Conservation (phyloP, 768 basidiomycete genomes). For the Pluteus cervinus region DNA sequence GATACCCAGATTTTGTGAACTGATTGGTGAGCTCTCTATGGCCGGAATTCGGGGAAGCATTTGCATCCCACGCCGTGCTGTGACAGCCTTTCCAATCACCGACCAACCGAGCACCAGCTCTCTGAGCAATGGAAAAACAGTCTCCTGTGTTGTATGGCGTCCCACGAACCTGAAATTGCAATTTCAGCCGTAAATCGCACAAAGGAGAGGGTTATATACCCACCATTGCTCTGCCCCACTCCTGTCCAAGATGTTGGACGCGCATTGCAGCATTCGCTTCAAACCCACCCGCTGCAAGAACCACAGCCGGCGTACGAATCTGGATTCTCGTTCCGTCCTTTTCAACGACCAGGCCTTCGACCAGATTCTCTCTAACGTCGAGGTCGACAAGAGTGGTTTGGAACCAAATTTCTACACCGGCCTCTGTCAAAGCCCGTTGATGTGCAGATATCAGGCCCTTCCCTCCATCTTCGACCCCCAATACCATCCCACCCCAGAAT, state of each 20-base stretch:
- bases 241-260: constrained; percentile 46
- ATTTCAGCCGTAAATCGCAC: neutral
- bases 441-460: constrained; percentile 62
- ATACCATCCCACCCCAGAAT: constrained; percentile 68
- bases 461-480: constrained; percentile 58
- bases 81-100: constrained; percentile 74
- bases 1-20: constrained; percentile 70
- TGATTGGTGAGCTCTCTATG: constrained; percentile 59
- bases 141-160: constrained; percentile 71
- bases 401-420: constrained; percentile 54
- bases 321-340: constrained; percentile 27
- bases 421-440: constrained; percentile 37
- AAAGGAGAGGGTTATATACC: constrained; percentile 7
- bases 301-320: constrained; percentile 38
- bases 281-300: constrained; percentile 64
- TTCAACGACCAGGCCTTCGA: constrained; percentile 42
- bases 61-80: constrained; percentile 67
- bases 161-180: constrained; percentile 46
- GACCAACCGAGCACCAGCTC: constrained; percentile 44
- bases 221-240: constrained; percentile 55
- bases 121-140: constrained; percentile 46
- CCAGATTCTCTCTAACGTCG: constrained; percentile 27
- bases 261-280: constrained; percentile 52
- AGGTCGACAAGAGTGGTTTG: constrained; percentile 40
- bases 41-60: constrained; percentile 44